phyloP scores from a whole-genome alignment of 139 green algal genomes.

The Chlamydomonas sp. region DNA sequence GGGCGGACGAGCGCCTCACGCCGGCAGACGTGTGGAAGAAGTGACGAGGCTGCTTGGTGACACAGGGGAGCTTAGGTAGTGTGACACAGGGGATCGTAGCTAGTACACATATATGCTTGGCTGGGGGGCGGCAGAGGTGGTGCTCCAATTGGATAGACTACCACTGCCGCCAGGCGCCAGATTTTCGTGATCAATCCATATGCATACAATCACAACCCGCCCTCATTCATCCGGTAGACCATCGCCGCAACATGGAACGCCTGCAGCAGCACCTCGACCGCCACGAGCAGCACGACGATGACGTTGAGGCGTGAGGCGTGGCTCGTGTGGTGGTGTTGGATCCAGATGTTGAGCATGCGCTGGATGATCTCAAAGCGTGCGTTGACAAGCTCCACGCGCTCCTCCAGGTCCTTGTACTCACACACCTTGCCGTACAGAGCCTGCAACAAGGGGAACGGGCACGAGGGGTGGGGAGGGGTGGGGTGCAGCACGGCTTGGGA shows the following conservation, averaged over 20 bases:
- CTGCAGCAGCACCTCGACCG: slow-evolving; percentile 7
- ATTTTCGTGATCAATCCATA: too few species aligned
- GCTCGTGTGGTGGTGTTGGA: background rate
- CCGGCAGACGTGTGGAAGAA: slow-evolving; percentile 4
- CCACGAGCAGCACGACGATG: slow-evolving; percentile 1
- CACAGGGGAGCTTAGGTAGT: too few species aligned
- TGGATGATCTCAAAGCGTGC: slow-evolving; percentile 30
- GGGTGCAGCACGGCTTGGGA: background rate
- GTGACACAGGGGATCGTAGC: too few species aligned
- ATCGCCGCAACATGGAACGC: too few species aligned
- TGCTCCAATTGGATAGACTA: too few species aligned
- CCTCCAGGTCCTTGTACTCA: slow-evolving; percentile 36
- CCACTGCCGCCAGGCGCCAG: too few species aligned
- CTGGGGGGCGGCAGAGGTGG: too few species aligned
- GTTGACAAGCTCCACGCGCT: slow-evolving; percentile 22
- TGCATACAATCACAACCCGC: too few species aligned
- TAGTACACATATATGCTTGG: too few species aligned
- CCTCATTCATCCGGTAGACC: too few species aligned
- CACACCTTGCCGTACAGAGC: slow-evolving; percentile 13
- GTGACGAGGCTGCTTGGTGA: too few species aligned
- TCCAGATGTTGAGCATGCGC: slow-evolving; percentile 14
- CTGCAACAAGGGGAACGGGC: background rate
- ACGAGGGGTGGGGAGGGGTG: background rate
- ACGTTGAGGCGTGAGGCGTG: background rate
- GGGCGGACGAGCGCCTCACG: background rate